phyloP scores from a whole-genome alignment of 257 asterid genomes.

The Solanum phureja region DNA sequence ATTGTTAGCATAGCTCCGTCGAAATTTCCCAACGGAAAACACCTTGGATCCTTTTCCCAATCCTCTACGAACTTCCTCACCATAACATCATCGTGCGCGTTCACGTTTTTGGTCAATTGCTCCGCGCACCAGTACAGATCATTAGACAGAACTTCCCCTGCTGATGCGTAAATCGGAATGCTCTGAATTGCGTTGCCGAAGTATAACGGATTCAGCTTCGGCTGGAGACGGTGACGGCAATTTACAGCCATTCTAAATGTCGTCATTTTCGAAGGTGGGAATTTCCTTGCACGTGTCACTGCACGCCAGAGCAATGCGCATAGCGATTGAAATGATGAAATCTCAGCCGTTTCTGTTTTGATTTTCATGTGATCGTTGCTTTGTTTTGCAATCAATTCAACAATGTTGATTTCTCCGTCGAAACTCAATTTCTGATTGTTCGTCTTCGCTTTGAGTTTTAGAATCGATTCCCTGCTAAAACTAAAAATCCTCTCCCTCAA shows the following conservation, averaged over 20 bases:
- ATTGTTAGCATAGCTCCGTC: constrained; percentile 44
- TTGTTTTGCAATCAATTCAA: constrained; percentile 58
- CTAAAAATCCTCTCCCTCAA: constrained; percentile 55
- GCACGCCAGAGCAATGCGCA: constrained; percentile 51
- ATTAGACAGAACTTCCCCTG: constrained; percentile 17
- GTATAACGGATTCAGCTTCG: constrained; percentile 37
- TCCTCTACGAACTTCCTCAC: constrained; percentile 19
- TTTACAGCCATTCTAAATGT: constrained; percentile 58
- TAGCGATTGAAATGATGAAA: constrained; percentile 55
- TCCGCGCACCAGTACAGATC: constrained; percentile 35
- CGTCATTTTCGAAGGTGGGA: constrained; percentile 30
- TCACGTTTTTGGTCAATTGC: constrained; percentile 20
- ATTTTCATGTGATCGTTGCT: constrained; percentile 33
- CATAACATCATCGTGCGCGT: constrained; percentile 6
- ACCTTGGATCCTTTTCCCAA: constrained; percentile 39
- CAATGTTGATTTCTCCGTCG: constrained; percentile 19
- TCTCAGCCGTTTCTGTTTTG: constrained; percentile 22
- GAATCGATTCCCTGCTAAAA: constrained; percentile 52
- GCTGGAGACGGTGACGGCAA: constrained; percentile 53
- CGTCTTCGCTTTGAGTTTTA: constrained; percentile 37
- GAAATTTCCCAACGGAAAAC: constrained; percentile 51
- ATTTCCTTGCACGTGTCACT: constrained; percentile 41
- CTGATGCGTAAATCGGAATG: constrained; percentile 18
- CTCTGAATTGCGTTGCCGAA: constrained; percentile 35
- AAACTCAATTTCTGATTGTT: constrained; percentile 24